A percentile compares a stretch with the other conserved stretches of the same genome.
Evolutionary conservation across 2,329 filamentous ascomycete genomes (phyloP).

Genomic region (Fusarium stilboides): DNA sequence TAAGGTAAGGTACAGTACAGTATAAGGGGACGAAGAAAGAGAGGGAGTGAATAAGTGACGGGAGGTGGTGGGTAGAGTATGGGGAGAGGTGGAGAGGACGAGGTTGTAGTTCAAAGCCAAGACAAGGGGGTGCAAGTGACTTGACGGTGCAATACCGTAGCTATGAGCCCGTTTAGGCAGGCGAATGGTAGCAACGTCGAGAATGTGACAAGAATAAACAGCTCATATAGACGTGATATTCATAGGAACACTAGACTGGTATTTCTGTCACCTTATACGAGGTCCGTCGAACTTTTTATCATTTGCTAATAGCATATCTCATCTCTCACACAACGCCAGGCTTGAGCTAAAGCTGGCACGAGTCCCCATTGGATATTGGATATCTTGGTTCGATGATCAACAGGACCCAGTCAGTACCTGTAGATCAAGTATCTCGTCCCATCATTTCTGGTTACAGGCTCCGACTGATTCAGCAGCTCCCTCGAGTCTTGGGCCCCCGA

Average conservation of each 20-base stretch:
- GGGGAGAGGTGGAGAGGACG: slow-evolving; percentile 33
- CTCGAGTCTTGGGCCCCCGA: slow-evolving; percentile 1
- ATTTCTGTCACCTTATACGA: slow-evolving; percentile 20
- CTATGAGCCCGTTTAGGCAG: slow-evolving; percentile 30
- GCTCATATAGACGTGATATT: neutral
- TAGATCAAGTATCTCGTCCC: slow-evolving; percentile 34
- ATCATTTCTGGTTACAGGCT: neutral
- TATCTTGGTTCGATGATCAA: slow-evolving; percentile 33
- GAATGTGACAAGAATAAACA: slow-evolving; percentile 20
- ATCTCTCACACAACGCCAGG: slow-evolving; percentile 12
- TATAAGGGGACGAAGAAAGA: slow-evolving; percentile 13
- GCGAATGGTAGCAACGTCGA: slow-evolving; percentile 14
- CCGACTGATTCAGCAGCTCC: slow-evolving; percentile 13
- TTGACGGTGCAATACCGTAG: slow-evolving; percentile 21
- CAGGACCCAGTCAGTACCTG: slow-evolving; percentile 32
- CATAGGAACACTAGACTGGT: neutral
- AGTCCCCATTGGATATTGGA: slow-evolving; percentile 15
- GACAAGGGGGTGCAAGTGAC: slow-evolving; percentile 27
- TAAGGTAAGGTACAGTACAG: slow-evolving; percentile 31
- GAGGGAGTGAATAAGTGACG: slow-evolving; percentile 31
- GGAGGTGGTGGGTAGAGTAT: slow-evolving; percentile 30
- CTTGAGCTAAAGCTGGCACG: slow-evolving; percentile 8
- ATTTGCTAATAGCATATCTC: slow-evolving; percentile 19
- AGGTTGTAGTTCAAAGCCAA: slow-evolving; percentile 35
- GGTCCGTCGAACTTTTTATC: neutral